A percentile compares a stretch with the other conserved stretches of the same genome.
These are phyloP conservation scores for Ogataea kodamae DNA, from an alignment of 805 yeast genomes.

Conservation along the genomic window DNA sequence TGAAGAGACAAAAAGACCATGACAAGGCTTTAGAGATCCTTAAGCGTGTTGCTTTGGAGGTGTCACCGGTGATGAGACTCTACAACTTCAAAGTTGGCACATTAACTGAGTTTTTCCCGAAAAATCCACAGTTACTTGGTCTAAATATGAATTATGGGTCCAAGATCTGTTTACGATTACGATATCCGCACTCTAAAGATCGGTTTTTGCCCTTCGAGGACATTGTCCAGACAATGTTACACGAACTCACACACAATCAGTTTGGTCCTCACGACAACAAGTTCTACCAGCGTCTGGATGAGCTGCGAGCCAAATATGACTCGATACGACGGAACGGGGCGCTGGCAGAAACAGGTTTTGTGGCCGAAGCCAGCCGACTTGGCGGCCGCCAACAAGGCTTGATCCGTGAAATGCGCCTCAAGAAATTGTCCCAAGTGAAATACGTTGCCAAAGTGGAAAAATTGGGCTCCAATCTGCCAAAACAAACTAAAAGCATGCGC, in stretches of 20 bases:
- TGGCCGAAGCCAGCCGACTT: constrained; percentile 45
- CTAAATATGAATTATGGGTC: constrained; percentile 76
- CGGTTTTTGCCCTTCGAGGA: constrained; percentile 61
- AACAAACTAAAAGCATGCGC: constrained; percentile 31
- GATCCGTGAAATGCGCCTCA: constrained; percentile 38
- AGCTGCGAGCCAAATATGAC: constrained; percentile 49
- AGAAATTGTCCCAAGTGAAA: constrained; percentile 38
- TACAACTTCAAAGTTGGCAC: constrained; percentile 61
- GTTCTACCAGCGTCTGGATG: constrained; percentile 66
- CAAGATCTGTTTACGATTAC: constrained; percentile 66
- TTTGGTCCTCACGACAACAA: constrained; percentile 75
- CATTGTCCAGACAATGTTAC: constrained; percentile 78
- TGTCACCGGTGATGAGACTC: constrained; percentile 75
- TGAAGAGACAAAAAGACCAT: constrained; percentile 40
- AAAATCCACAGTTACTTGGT: constrained; percentile 61
- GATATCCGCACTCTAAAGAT: constrained; percentile 51
- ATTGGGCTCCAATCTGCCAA: constrained; percentile 26
- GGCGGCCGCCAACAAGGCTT: constrained; percentile 34
- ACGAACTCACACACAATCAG: constrained; percentile 80
- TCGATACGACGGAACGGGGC: constrained; percentile 42
- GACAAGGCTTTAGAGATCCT: constrained; percentile 57
- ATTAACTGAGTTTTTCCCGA: constrained; percentile 81
- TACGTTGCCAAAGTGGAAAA: constrained; percentile 40
- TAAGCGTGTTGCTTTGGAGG: constrained; percentile 64
- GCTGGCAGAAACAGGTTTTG: constrained; percentile 43